These are phyloP conservation scores for Xylariaceae sp. DNA, from an alignment of 2,329 filamentous ascomycete species.

Conservation along the genomic window DNA sequence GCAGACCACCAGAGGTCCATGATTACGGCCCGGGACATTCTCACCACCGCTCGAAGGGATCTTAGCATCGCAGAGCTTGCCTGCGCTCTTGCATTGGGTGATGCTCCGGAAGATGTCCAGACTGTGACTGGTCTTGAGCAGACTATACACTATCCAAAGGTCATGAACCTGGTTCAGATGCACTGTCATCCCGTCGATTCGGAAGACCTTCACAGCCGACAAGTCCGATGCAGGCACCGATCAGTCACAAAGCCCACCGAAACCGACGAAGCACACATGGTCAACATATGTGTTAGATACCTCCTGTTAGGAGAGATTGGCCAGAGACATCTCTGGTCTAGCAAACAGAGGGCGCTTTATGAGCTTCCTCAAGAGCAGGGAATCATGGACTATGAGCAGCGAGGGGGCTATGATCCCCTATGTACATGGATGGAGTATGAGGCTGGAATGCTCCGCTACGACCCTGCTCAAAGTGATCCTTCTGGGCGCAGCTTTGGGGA, in stretches of 20 bases:
- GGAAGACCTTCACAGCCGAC: no score
- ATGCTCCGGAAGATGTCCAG: constrained; percentile 11
- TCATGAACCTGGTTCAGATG: no score
- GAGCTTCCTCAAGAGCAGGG: constrained; percentile 21
- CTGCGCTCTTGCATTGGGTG: constrained; percentile 23
- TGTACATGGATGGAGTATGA: not conserved
- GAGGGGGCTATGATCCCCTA: no score
- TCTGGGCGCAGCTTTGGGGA: constrained; percentile 1
- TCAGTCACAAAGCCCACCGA: constrained; percentile 5
- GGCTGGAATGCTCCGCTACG: constrained; percentile 21
- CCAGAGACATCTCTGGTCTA: constrained; percentile 22
- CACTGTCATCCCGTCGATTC: no score
- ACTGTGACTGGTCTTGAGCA: constrained; percentile 14
- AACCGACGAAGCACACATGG: constrained; percentile 17
- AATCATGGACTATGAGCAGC: constrained; percentile 13
- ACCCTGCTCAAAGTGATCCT: no score
- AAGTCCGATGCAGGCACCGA: no score
- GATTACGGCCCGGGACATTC: constrained; percentile 10
- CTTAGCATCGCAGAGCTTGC: constrained; percentile 27
- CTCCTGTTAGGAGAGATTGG: constrained; percentile 25
- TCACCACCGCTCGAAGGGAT: constrained; percentile 21
- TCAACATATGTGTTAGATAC: constrained; percentile 25
- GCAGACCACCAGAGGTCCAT: no score
- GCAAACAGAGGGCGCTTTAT: constrained; percentile 17
- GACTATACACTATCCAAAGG: no score